Conservation (phyloP, 352 stramenopile species). For the Globisporangium takayamanum region DNA sequence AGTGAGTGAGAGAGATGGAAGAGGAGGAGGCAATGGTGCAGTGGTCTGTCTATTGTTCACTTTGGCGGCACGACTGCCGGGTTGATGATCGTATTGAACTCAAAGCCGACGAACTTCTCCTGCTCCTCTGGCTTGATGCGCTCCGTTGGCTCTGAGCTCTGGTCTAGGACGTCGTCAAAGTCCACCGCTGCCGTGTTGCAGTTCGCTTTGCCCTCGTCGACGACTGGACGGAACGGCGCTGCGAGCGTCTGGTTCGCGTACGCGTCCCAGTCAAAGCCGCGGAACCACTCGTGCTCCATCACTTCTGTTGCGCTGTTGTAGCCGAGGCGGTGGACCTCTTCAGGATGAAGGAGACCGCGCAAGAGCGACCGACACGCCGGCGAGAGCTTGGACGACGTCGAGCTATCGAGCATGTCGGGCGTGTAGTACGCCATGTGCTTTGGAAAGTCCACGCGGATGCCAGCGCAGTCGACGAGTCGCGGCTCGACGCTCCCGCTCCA, state of each 20-base stretch:
- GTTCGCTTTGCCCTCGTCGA: conserved; percentile 57
- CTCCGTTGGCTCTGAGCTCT: conserved; percentile 21
- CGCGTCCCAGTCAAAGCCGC: conserved; percentile 45
- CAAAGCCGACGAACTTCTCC: conserved; percentile 42
- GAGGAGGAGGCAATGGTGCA: no score
- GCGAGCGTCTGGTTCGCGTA: conserved; percentile 29
- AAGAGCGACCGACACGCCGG: conserved; percentile 35
- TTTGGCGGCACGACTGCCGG: background rate
- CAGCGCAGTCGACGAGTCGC: conserved; percentile 25
- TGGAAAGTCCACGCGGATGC: conserved; percentile 22
- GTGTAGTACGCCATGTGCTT: conserved; percentile 43
- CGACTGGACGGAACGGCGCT: conserved; percentile 39
- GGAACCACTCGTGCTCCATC: conserved; percentile 50
- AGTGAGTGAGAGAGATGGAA: no score
- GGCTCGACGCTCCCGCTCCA: conserved; percentile 29
- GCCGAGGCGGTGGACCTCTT: conserved; percentile 37
- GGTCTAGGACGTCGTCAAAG: conserved; percentile 57
- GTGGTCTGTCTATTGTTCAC: no score
- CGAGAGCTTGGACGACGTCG: conserved; percentile 19
- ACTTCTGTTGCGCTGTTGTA: conserved; percentile 28
- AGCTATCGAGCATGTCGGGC: conserved; percentile 30
- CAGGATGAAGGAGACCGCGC: conserved; percentile 40
- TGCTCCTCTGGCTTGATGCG: conserved; percentile 42
- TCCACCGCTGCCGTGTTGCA: conserved; percentile 54
- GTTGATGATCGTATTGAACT: conserved; percentile 39